A percentile compares a stretch with the other conserved stretches of the same genome.
Conservation (phyloP, 441 rosid genomes). For the Erodium trifolium region DNA sequence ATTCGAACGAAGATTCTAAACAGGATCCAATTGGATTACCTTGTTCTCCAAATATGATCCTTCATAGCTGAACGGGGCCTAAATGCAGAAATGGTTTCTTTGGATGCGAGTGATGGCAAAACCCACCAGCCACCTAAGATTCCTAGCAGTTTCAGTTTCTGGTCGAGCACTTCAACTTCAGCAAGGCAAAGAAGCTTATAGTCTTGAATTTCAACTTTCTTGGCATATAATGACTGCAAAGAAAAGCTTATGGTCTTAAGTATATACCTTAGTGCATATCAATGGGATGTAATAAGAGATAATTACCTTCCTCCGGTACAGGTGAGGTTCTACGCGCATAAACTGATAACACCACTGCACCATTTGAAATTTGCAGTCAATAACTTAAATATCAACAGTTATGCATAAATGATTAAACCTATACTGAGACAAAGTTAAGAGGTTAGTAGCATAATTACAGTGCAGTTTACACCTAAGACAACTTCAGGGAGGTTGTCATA, state of each 20-base stretch:
- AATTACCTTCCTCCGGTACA: slow-evolving; percentile 29
- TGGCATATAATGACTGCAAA: slow-evolving; percentile 40
- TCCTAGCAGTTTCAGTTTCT: slow-evolving; percentile 35
- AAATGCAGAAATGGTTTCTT: slow-evolving; percentile 19
- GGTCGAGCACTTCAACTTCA: slow-evolving; percentile 33
- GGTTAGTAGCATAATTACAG: neutral
- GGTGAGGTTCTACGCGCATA: slow-evolving; percentile 28
- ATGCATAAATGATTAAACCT: neutral
- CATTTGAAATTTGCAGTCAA: slow-evolving; percentile 19
- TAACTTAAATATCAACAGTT: slow-evolving; percentile 6
- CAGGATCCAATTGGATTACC: slow-evolving; percentile 18
- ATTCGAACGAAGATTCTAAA: neutral
- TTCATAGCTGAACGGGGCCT: slow-evolving; percentile 12
- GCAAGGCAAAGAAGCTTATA: slow-evolving; percentile 50
- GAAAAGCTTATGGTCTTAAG: neutral
- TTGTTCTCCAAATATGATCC: slow-evolving; percentile 12
- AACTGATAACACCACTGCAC: slow-evolving; percentile 34
- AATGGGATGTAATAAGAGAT: neutral
- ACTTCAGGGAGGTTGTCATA: neutral
- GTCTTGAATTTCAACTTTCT: slow-evolving; percentile 51
- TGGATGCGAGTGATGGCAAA: slow-evolving; percentile 28
- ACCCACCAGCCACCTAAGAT: slow-evolving; percentile 60
- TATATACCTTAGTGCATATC: neutral
- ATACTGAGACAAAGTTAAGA: neutral
- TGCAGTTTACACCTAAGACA: neutral